Base-by-base conservation (phyloP, 805 yeast genomes). In the Cyberlindnera misumaiensis region DNA sequence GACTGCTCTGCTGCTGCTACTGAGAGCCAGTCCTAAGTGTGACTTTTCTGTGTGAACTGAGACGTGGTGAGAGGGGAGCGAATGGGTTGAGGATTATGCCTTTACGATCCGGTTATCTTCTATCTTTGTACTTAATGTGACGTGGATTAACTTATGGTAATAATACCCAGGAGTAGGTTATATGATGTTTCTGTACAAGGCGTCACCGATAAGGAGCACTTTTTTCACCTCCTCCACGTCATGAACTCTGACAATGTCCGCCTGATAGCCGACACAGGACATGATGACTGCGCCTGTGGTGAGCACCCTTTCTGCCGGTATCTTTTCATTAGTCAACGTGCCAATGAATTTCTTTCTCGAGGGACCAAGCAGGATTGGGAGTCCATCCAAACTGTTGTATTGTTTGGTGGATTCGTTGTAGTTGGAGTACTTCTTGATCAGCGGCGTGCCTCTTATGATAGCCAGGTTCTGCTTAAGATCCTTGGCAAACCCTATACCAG, bases 401-500 rank as follows among this genome's bases (percentile, higher is more conserved):
- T 36, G 40, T 5, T 37, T 38, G 1, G 44, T 43, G 6, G 30
- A 26, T 47, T 60, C 56, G 13, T 58, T 43, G 36, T 62, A 59
- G 32, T 49, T 61, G 1, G 77, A 63, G 49, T 77, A 81, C 24
- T 64, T 59, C 53, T 80, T 80, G 51, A 66, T 58, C 24, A 44
- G 49, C 35, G 60, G 73, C 43, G 68, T 47, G 14, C 75, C 67
- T 43, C 76, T 71, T 22, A 93, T 68, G 1, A 87, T 50, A 16
- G 70, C 69, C 25, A 89, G 47, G 57, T 89, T 90, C 53, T 89
- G 95, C 7, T 56, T 47, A n/a, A 71, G 50, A 38, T 70, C 72
- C 58, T 93, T 93, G n/a, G 97, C 97, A 61, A 93, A 93, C 2
- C 99, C 98, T 30, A 93, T 62, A 2, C 98, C 98, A 1, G 99